Evolutionary conservation across 352 stramenopile species (phyloP).

Genomic region (Globisporangium spinosum): DNA sequence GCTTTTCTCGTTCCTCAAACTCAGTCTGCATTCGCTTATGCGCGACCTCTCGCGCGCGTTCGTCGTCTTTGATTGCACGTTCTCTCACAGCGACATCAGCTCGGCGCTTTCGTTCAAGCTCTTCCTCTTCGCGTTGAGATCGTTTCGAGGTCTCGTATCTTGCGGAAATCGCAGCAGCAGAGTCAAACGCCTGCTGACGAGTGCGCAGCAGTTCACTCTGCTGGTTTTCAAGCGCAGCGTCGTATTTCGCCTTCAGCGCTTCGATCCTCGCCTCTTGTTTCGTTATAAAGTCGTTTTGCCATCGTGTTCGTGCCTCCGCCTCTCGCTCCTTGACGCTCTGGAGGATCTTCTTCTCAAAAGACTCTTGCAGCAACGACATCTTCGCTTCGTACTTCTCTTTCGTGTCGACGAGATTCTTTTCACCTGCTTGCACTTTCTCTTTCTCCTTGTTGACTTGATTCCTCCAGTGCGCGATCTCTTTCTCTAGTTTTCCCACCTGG

Average conservation of each 20-base stretch:
- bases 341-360: slow-evolving; percentile 42
- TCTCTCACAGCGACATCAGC: slow-evolving; percentile 31
- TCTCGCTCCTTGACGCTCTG: slow-evolving; percentile 55
- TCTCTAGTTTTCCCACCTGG: slow-evolving; percentile 40
- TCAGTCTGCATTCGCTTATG: slow-evolving; percentile 42
- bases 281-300: slow-evolving; percentile 66
- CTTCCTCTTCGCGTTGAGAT: slow-evolving; percentile 30
- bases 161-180: slow-evolving; percentile 35
- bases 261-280: slow-evolving; percentile 73
- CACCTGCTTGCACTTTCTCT: slow-evolving; percentile 27
- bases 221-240: slow-evolving; percentile 54
- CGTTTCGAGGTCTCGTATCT: slow-evolving; percentile 49
- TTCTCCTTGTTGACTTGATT: slow-evolving; percentile 48
- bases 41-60: slow-evolving; percentile 29
- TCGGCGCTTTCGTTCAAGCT: slow-evolving; percentile 29
- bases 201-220: slow-evolving; percentile 49
- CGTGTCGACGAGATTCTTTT: slow-evolving; percentile 28
- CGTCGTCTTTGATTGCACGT: slow-evolving; percentile 36
- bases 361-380: slow-evolving; percentile 41
- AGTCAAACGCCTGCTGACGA: slow-evolving; percentile 46
- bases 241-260: slow-evolving; percentile 66
- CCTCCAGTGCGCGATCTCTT: slow-evolving; percentile 47
- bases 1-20: slow-evolving; percentile 56
- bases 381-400: slow-evolving; percentile 54
- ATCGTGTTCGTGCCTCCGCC: slow-evolving; percentile 49